Base-by-base conservation (phyloP, 2,329 filamentous ascomycete species). In the Nemania sp. region DNA sequence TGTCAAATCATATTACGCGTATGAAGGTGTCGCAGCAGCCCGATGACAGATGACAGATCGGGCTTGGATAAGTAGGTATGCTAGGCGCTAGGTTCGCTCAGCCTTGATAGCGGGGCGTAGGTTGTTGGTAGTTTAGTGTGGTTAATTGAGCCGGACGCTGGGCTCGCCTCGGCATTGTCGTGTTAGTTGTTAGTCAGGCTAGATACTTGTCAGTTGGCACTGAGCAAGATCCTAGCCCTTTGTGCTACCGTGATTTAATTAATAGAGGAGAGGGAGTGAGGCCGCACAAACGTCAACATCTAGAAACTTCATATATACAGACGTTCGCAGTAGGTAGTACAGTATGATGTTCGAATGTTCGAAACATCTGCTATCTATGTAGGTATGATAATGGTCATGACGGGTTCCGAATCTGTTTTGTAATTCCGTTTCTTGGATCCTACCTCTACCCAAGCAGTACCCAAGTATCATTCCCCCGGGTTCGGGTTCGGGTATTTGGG, bases 81-180 rank as follows among this genome's bases (percentile, higher is more conserved):
- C 51, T 27, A 53, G 27, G 8, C 26, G 20, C 51, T n/a, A 32
- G 8, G 57, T 47, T 65, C 51, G 32, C 67, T 69, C 67, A 69
- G 67, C 67, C 67, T 66, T 69, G 67, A 69, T 69, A 60, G 67
- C 67, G 67, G 67, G 60, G 63, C 55, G 56, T 29, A 54, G 15
- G 3, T 38, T 38, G 11, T 6, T n/a, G 13, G 47, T 24, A 27
- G 29, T 32, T 13, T 51, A 51, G 22, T 51, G 47, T 20, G 15
- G 24, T 15, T 45, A 18, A 15, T 15, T n/a, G 15, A 45, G 38
- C 38, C 38, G 38, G 11, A 41, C 32, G 5, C 32, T 35, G 32
- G 32, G 32, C 11, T 41, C 38, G 15, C 8, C 38, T 41, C 38
- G 38, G 38, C 15, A 41, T 5, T 41, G 38, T 3, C 6, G 5